A percentile compares a stretch with the other conserved stretches of the same genome.
phyloP scores from a whole-genome alignment of 1,284 basidiomycete species.

The Trichosporon ovoides region DNA sequence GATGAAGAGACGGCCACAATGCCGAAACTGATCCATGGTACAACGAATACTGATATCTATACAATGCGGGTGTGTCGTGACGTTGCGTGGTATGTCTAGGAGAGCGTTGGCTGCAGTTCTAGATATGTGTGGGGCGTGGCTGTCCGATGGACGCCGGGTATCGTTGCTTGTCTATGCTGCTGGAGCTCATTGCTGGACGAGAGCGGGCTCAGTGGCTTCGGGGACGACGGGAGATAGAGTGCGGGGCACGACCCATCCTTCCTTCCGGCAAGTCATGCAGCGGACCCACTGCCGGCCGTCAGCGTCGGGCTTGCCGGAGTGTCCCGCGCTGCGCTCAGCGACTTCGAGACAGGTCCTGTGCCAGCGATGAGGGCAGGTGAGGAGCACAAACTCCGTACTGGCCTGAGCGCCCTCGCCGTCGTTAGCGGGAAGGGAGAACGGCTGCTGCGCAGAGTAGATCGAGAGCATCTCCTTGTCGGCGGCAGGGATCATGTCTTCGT shows the following conservation, averaged over 20 bases:
- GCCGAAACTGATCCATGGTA: neutral
- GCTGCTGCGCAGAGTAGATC: slow-evolving; percentile 31
- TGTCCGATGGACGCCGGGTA: neutral
- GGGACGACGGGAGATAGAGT: neutral
- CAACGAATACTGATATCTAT: neutral
- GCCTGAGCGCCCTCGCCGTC: slow-evolving; percentile 5
- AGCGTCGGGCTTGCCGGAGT: slow-evolving; percentile 6
- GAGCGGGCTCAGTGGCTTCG: neutral
- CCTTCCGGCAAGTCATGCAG: slow-evolving; percentile 40
- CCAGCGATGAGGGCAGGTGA: slow-evolving; percentile 38
- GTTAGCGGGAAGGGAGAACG: slow-evolving; percentile 6
- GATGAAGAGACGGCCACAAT: neutral
- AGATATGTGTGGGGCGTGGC: too few relatives aligned
- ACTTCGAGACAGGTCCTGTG: slow-evolving; percentile 37
- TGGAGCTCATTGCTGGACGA: neutral
- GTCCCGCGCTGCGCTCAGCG: slow-evolving; percentile 29
- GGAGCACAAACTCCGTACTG: slow-evolving; percentile 20
- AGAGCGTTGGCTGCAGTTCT: too few relatives aligned
- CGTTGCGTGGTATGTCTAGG: neutral
- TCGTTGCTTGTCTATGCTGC: neutral
- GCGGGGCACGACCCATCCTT: slow-evolving; percentile 33
- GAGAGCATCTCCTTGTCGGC: slow-evolving; percentile 32
- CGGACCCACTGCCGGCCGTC: slow-evolving; percentile 33
- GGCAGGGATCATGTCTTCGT: slow-evolving; percentile 3
- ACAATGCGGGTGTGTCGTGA: neutral